Base-by-base conservation (phyloP, 768 basidiomycete genomes). In the Calocybe cyanea region DNA sequence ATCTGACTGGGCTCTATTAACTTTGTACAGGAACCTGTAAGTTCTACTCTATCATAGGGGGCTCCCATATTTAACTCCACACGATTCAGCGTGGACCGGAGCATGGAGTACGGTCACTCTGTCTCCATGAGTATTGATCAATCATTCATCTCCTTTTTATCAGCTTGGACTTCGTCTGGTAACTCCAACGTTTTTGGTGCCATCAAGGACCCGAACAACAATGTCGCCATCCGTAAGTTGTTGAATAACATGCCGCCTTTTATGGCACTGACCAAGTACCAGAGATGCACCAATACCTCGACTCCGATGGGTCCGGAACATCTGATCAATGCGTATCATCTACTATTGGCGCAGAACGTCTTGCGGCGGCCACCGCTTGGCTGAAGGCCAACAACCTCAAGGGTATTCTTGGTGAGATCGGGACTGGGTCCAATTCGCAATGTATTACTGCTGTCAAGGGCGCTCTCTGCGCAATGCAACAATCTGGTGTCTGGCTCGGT, bases 241-340 rank as follows among this genome's bases (percentile, higher is more conserved):
- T n/a, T n/a, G n/a, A n/a, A n/a, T n/a, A n/a, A n/a, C 34, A 4
- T 28, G 13, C 46, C 10, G 15, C 35, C 15, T 20, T 4, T 15
- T 11, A 23, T 7, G 10, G 38, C 18, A 17, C 19, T 37, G 8
- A 39, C 13, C 11, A 7, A 1, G 38, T 43, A n/a, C 3, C 55
- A 76, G 78, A 84, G 57, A 82, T 83, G 78, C 81, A 84, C 60
- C 80, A 83, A 59, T 84, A 84, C 67, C 80, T 84, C 53, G 81
- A 83, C 61, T 74, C 72, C 28, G 81, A 84, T 55, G 73, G 77
- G 51, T 81, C 78, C 15, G 79, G 78, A 41, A 81, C 80, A 7
- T 70, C 60, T 38, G 57, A 56, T 1, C 70, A 63, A 19, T 84
- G 82, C 56, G 80, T 83, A 30, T 78, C 75, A 7, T 64, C 72